These are phyloP conservation scores for Beta lomatogona DNA, from an alignment of 179 eudicot genomes.

Conservation along the genomic window DNA sequence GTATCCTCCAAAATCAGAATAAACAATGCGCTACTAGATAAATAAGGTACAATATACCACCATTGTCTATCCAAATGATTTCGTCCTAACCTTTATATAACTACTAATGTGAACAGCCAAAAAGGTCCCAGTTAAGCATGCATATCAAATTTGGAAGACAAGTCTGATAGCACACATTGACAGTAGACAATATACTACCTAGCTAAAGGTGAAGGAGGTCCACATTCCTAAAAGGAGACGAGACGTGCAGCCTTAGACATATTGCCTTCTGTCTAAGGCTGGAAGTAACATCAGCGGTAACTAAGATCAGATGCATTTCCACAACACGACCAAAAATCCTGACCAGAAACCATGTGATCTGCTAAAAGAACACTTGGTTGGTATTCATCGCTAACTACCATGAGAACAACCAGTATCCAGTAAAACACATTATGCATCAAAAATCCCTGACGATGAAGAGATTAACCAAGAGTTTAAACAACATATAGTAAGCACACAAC, in stretches of 20 bases:
- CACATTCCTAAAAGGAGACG: background rate
- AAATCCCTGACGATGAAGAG: background rate
- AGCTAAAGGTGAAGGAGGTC: background rate
- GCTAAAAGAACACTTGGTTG: background rate
- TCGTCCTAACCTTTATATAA: background rate
- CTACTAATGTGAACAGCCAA: background rate
- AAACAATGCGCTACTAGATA: background rate
- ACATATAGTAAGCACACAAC: background rate
- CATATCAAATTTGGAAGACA: background rate
- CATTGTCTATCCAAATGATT: background rate
- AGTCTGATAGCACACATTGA: too few relatives aligned
- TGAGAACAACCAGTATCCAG: background rate
- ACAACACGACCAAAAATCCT: background rate
- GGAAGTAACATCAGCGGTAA: background rate
- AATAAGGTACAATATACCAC: background rate
- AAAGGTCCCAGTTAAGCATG: background rate
- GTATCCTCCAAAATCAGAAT: background rate
- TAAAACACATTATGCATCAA: background rate
- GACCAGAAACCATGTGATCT: background rate
- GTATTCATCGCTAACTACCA: background rate
- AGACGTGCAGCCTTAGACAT: background rate
- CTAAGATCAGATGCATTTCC: background rate
- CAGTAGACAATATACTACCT: background rate
- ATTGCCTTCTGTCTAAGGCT: background rate
- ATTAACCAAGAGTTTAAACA: background rate